Evolutionary conservation across 2,329 filamentous ascomycete species (phyloP), one percentile per base, ranked within the genome.

Genomic region (Diaporthe aspalathi): DNA sequence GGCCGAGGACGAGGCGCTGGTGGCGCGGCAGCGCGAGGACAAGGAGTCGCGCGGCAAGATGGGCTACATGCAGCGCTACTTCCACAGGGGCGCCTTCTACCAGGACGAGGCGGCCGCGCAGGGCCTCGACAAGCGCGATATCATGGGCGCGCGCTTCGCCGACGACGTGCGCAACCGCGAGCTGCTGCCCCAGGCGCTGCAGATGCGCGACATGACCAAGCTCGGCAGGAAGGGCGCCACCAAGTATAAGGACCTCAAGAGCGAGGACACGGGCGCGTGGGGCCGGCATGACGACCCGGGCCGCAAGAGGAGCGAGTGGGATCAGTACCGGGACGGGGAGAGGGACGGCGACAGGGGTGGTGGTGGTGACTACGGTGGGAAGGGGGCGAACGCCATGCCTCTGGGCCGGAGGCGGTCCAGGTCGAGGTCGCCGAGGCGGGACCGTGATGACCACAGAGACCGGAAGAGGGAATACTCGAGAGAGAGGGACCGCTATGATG

Each of bases 31-130:
- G 81, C 90, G 92, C 76, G 92, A 93, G 73, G 94, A 97, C 74
- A 93, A 93, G 76, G 90, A 93, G 73, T 82, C 86, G 65, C 91
- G 92, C 73, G 94, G 94, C 67, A 92, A 95, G 82, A 94, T 96
- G 87, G 89, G 89, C 2, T 98, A 91, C 80, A 94, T 98, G 93
- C 95, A 98, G 79, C 94, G 95, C 79, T 99, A 98, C 84, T 95
- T 94, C 82, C 96, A 99, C 86, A 95, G 95, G 83, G 96, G 96
- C 62, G 96, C 96, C 20, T 99, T 98, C 84, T 98, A 94, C 85
- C 93, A 92, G 75, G 94, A 95, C 67, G 93, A 97, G 76, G 87
- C 91, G 66, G 90, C 91, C 76, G 90, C 90, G 20, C 90, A 93
- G 74, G 93, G 94, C 0, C 84, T 98, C 56, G 91, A 93, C 74